Evolutionary conservation across 345 rosid genomes (phyloP).

Genomic region (Gynandropsis gynandra): DNA sequence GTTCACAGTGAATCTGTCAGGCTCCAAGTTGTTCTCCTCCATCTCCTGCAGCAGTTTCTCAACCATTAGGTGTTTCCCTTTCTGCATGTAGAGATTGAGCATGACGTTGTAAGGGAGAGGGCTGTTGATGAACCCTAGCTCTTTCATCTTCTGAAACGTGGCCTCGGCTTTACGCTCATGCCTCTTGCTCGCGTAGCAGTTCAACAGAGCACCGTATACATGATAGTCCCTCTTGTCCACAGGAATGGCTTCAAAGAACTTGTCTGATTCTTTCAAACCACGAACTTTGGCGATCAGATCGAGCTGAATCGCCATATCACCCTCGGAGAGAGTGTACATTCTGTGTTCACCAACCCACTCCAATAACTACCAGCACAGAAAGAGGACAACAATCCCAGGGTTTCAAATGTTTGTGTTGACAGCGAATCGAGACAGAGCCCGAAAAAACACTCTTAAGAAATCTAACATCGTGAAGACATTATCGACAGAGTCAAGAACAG

Average conservation of each 20-base stretch:
- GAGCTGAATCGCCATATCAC: conserved; percentile 41
- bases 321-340: conserved; percentile 21
- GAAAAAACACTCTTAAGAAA: too few relatives aligned
- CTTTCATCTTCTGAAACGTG: conserved; percentile 31
- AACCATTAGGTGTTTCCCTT: conserved; percentile 31
- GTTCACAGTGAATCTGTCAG: conserved; percentile 32
- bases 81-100: conserved; percentile 42
- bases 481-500: not conserved
- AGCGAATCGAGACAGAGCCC: not conserved
- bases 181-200: conserved; percentile 37
- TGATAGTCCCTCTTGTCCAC: conserved; percentile 19
- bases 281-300: conserved; percentile 47
- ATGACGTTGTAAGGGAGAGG: conserved; percentile 44
- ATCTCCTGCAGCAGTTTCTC: conserved; percentile 47
- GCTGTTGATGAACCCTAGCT: conserved; percentile 23
- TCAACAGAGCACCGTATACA: conserved; percentile 46
- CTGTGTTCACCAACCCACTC: conserved; percentile 36
- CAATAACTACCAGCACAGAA: conserved; percentile 32
- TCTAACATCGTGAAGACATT: too few relatives aligned
- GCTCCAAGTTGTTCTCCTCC: conserved; percentile 35
- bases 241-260: conserved; percentile 32
- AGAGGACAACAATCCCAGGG: not conserved
- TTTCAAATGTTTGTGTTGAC: not conserved
- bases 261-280: conserved; percentile 37
- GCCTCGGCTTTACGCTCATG: conserved; percentile 42